These are phyloP conservation scores for Aureobasidium sp. DNA, from an alignment of 2,329 filamentous ascomycete species.

Conservation along the genomic window DNA sequence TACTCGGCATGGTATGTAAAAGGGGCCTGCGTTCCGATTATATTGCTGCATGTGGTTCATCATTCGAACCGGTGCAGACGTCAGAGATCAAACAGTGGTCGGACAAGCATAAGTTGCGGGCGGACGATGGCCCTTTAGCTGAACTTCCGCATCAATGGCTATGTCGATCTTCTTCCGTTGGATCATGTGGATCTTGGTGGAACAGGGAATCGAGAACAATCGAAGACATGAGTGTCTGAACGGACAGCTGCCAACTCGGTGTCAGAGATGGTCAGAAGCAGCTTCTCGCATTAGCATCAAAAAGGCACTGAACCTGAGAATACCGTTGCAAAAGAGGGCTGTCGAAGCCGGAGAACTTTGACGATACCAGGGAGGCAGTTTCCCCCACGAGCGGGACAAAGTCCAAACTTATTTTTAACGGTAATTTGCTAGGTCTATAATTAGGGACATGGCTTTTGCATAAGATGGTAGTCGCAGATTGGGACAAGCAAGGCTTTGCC, in stretches of 20 bases:
- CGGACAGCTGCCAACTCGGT: neutral
- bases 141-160: neutral
- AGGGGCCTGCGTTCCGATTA: neutral
- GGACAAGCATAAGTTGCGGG: neutral
- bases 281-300: neutral
- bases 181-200: neutral
- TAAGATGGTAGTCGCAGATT: neutral
- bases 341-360: neutral
- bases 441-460: constrained; percentile 3
- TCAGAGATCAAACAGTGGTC: neutral
- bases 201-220: neutral
- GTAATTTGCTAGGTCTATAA: constrained; percentile 4
- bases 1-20: neutral
- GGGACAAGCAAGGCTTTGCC: neutral
- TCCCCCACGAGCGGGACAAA: constrained; percentile 2
- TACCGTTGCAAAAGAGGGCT: constrained; percentile 4
- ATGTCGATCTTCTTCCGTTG: neutral
- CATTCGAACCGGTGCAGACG: neutral
- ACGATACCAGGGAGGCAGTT: neutral
- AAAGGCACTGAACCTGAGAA: neutral
- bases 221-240: neutral
- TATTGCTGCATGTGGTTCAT: neutral
- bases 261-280: neutral
- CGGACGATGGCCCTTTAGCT: neutral
- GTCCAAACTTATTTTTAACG: constrained; percentile 9